phyloP scores from a whole-genome alignment of 2,329 filamentous ascomycete species.

The Aspergillus felis region DNA sequence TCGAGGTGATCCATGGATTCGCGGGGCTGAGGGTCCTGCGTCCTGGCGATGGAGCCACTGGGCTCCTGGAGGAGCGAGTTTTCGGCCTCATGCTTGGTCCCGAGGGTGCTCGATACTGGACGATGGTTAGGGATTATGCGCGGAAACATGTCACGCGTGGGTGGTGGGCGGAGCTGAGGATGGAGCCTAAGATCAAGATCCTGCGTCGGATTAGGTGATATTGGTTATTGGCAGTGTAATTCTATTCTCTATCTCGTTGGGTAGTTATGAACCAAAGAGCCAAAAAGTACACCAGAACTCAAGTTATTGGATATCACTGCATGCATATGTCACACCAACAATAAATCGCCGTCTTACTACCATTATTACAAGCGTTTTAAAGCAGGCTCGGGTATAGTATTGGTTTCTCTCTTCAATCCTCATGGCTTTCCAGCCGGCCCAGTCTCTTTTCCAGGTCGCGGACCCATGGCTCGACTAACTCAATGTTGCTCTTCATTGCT shows the following conservation, averaged over 20 bases:
- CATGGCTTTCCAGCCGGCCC: conserved; percentile 49
- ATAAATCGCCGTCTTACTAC: no score
- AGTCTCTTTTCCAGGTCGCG: conserved; percentile 79
- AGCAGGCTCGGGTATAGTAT: no score
- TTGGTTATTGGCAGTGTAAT: not conserved
- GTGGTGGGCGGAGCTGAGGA: conserved; percentile 53
- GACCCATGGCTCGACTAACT: conserved; percentile 84
- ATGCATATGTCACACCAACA: not conserved
- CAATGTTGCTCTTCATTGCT: conserved; percentile 73
- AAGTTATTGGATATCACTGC: not conserved
- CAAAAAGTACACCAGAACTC: conserved; percentile 1
- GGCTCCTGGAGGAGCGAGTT: conserved; percentile 30
- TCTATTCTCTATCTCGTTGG: not conserved
- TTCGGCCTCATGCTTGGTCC: conserved; percentile 34
- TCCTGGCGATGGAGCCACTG: conserved; percentile 34
- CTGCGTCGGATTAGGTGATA: conserved; percentile 26
- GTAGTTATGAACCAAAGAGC: not conserved
- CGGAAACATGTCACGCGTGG: conserved; percentile 40
- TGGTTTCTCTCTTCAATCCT: not conserved
- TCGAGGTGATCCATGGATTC: conserved; percentile 50
- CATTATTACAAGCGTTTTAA: no score
- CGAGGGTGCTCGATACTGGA: conserved; percentile 25
- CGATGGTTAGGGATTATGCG: conserved; percentile 18
- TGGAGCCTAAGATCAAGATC: conserved; percentile 53
- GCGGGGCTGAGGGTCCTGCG: conserved; percentile 47